Base-by-base conservation (phyloP, 345 rosid species). In the Eucalyptus curtisii region DNA sequence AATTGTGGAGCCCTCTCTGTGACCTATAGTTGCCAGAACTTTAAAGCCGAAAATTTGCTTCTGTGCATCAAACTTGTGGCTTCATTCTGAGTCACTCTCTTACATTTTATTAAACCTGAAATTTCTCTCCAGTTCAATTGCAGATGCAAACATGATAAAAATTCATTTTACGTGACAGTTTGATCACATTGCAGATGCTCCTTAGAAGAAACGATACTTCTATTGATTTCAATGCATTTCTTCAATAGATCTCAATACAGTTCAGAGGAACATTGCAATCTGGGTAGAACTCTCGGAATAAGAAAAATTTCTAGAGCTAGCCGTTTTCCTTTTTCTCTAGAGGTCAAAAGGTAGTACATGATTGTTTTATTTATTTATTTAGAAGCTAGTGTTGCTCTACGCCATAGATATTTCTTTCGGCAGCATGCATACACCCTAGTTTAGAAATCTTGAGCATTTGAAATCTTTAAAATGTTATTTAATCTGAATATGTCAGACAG, bases 11-110 rank as follows among this genome's bases (percentile, higher is more conserved):
- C 17, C 9, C 9, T 64, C 31, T 64, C 13, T n/a, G 37, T 0
- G 37, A 1, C 37, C 19, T 1, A 64, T 2, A n/a, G 37, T 0
- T n/a, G 37, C 16, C 17, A 6, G 37, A 31, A 14, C 37, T n/a
- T n/a, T 13, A 31, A 66, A 66, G 40, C 79, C 24, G 3, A 16
- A 31, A 66, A 66, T 31, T 31, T 66, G 79, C 11, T 31, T 66
- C 79, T 8, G 42, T 7, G 11, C 37, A 31, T 31, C 79, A 31
- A 66, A 31, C 42, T 16, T 31, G 76, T 31, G 42, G 79, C 79
- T 66, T 66, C 40, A 1, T 66, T 66, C 7, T 4, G 22, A 15
- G 71, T 31, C 40, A 15, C 40, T 66, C 37, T 64, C 79, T 61
- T 66, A 16, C 11, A n/a, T 66, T 66, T 31, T 31, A 31, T 66